Base-by-base conservation (phyloP, 345 rosid species). In the Melastoma malabathricum region DNA sequence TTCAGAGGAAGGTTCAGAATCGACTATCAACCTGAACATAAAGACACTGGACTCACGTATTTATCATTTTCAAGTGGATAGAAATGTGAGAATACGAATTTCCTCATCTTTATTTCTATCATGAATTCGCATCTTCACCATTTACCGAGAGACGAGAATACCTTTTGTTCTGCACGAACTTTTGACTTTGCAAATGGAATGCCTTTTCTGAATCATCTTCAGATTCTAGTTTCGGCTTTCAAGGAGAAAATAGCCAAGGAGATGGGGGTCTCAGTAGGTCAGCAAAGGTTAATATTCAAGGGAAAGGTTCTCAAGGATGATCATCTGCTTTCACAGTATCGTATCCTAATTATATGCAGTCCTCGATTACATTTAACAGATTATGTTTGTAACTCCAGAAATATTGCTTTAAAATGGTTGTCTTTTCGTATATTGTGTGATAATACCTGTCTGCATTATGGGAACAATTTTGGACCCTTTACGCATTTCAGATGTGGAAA, bases 281-380 rank as follows among this genome's bases (percentile, higher is more conserved):
- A 84, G 68, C 98, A 87, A 53, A 67, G 98, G 50, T 75, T 92
- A 66, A 92, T 92, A 73, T 92, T 87, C 57, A 69, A 93, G 48
- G 96, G 97, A 66, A 78, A 78, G 66, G 97, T 92, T 51, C 73
- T 87, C 64, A 92, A 84, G 71, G 95, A 87, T 74, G 88, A 87
- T 39, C 83, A 83, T 56, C 77, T 64, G 51, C 97, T 92, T 62
- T 84, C 97, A 25, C 94, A 83, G 59, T 87, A 87, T 61, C 88
- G 95, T 92, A 92, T 87, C 97, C 88, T 63, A 6, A 19, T 46
- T 18, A 38, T 15, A 20, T 17, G 15, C 13, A 31, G 8, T 15
- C 20, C 5, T 51, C 10, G 39, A 25, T 23, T 38, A 7, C 3
- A 10, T 20, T 51, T 15, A 51, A 5, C 12, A 34, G 41, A 34